Conservation (phyloP, 371 early-diverging fungal species). For the Rozella allomycis region DNA sequence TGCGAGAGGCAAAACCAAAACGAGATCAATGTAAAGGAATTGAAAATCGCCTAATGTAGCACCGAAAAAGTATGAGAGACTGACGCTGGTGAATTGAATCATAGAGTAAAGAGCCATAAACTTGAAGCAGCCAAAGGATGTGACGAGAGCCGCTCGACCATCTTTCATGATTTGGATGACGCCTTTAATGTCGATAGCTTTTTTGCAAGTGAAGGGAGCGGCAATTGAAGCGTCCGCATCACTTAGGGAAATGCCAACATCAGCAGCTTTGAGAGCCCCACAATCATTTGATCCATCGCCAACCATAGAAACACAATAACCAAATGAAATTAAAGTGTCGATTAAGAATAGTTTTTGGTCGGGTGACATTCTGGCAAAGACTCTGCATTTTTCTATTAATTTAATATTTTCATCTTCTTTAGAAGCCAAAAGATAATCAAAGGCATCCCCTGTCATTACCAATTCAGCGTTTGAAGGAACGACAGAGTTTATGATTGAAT, state of each 20-base stretch:
- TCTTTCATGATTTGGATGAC: constrained; percentile 11
- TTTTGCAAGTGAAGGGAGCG: constrained; percentile 7
- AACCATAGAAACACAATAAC: constrained; percentile 9
- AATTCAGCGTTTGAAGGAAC: not conserved
- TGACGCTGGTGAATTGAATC: constrained; percentile 69
- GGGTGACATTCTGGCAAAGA: constrained; percentile 19
- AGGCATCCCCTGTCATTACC: not conserved
- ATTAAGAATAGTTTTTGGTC: no score
- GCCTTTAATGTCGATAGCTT: constrained; percentile 6
- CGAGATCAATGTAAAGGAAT: constrained; percentile 73
- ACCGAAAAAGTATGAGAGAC: constrained; percentile 58
- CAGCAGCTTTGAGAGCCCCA: constrained; percentile 13
- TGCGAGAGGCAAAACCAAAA: constrained; percentile 50
- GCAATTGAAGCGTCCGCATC: constrained; percentile 7
- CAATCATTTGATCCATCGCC: constrained; percentile 28
- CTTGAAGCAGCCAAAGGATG: constrained; percentile 9
- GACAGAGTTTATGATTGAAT: not conserved
- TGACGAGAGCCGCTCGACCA: constrained; percentile 12
- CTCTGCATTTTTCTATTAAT: constrained; percentile 6
- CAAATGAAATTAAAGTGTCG: no score
- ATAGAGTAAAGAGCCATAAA: constrained; percentile 23
- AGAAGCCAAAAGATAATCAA: not conserved
- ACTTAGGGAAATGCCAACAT: constrained; percentile 13
- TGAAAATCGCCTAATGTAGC: constrained; percentile 64
- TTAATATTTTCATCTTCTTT: not conserved